Evolutionary conservation across 352 stramenopile genomes (phyloP), one percentile per base, ranked within the genome.

Genomic region (Blastocystis sp.): DNA sequence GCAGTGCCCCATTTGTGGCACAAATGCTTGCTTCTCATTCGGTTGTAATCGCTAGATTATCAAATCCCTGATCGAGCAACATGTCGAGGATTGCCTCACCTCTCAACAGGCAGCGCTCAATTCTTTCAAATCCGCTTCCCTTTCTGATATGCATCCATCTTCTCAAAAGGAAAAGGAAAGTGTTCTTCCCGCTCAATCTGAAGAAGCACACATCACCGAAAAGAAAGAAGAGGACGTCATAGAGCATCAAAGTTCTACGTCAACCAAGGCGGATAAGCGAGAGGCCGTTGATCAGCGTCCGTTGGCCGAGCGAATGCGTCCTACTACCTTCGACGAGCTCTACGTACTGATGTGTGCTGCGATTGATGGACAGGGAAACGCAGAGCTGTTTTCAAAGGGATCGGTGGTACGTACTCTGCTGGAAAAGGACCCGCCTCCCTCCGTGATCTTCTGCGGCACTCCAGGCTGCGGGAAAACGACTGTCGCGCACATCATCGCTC

Each of bases 401-500:
- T 91, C 7, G 91, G 94, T 76, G 11, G 62, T 87, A 43, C 81
- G 70, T 3, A 43, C 28, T 2, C 43, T 89, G 2, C 54, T 89
- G 34, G 68, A 68, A 28, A 21, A n/a, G 1, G 76, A 71, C 38
- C 80, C 59, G 34, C 52, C 60, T 54, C 52, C 42, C n/a, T 40
- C 40, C 0, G 66, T 62, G 21, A 78, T 90, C 40, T 14, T 66
- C 4, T 65, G 43, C 62, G 93, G 92, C 45, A 92, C 93, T 0
- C 93, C 93, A 38, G 93, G 93, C 10, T 95, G 93, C 76, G 93
- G 93, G 42, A 95, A 95, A 81, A 95, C 93, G 28, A 95, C 93
- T 11, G 89, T 95, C 7, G 93, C 93, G 40, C 91, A 91, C 79
- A 92, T 95, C 24, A 94, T 95, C 52, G 92, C 93, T 1, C 91